Evolutionary conservation across 2,329 filamentous ascomycete species (phyloP).

Genomic region (Dryadomyces sulphureus): DNA sequence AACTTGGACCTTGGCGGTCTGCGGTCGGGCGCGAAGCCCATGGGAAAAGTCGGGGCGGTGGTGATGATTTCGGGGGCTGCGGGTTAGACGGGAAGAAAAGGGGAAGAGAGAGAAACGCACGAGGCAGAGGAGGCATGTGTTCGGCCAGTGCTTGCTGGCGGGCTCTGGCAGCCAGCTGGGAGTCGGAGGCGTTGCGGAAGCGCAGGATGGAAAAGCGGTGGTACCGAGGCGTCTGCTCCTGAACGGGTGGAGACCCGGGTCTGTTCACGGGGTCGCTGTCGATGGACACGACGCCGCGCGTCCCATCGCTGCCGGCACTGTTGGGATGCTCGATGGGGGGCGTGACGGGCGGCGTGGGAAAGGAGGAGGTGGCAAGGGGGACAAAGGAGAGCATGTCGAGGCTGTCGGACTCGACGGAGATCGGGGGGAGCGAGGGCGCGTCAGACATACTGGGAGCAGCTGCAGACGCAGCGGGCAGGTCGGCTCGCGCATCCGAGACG

Average conservation of each 20-base stretch:
- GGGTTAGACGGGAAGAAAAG: slow-evolving; percentile 7
- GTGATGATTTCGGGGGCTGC: slow-evolving; percentile 68
- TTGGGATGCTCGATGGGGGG: not conserved
- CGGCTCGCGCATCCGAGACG: not conserved
- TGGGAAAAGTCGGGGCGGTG: slow-evolving; percentile 67
- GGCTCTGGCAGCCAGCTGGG: slow-evolving; percentile 64
- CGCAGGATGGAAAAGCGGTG: slow-evolving; percentile 58
- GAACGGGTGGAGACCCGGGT: slow-evolving; percentile 33
- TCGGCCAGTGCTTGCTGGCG: slow-evolving; percentile 47
- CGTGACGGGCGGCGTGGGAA: not conserved
- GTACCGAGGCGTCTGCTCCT: slow-evolving; percentile 40
- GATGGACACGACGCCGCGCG: slow-evolving; percentile 4
- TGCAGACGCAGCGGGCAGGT: no score
- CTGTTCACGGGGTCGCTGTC: slow-evolving; percentile 17
- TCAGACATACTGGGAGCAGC: no score
- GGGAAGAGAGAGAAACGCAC: slow-evolving; percentile 15
- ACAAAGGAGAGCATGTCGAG: not conserved
- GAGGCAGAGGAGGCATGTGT: slow-evolving; percentile 41
- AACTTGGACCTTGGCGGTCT: slow-evolving; percentile 41
- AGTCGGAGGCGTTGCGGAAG: slow-evolving; percentile 86
- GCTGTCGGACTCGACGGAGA: not conserved
- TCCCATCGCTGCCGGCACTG: not conserved
- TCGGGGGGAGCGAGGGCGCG: not conserved
- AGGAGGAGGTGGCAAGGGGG: not conserved
- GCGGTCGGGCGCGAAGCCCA: slow-evolving; percentile 29